These are phyloP conservation scores for Pelagomonas calceolata DNA, from an alignment of 108 stramenopile genomes.

Conservation along the genomic window DNA sequence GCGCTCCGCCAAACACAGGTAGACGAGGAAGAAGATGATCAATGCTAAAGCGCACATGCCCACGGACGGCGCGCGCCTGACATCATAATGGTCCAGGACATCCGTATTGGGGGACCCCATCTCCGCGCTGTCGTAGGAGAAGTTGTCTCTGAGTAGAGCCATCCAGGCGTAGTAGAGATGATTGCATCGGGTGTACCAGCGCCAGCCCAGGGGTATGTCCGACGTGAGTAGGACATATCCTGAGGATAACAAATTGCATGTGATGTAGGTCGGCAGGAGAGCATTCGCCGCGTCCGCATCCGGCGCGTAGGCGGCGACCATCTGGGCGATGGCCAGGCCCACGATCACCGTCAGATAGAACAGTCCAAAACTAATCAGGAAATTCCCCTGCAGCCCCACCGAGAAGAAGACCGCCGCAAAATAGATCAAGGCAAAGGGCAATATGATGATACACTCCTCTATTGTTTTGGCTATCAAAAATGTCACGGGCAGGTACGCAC, in stretches of 20 bases:
- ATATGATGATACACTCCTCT: slow-evolving; percentile 14
- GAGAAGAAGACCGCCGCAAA: slow-evolving; percentile 11
- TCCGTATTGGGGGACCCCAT: too few species aligned
- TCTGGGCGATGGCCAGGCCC: slow-evolving; percentile 19
- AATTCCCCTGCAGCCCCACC: slow-evolving; percentile 5
- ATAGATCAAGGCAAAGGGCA: slow-evolving; percentile 2
- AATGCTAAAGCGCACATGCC: too few species aligned
- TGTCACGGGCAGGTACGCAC: slow-evolving; percentile 18
- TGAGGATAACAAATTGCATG: slow-evolving; percentile 15
- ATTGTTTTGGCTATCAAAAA: slow-evolving; percentile 14
- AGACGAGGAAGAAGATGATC: too few species aligned
- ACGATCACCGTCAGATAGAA: slow-evolving; percentile 16
- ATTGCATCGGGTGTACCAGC: slow-evolving; percentile 12
- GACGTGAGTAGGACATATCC: slow-evolving; percentile 13
- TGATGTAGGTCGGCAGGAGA: slow-evolving; percentile 12
- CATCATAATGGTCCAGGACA: too few species aligned
- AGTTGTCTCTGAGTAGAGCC: slow-evolving; percentile 2
- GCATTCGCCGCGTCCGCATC: slow-evolving; percentile 19
- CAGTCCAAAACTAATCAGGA: slow-evolving; percentile 5
- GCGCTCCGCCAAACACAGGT: too few species aligned
- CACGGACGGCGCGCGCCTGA: too few species aligned
- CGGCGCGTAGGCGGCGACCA: slow-evolving; percentile 17
- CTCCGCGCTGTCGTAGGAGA: too few species aligned
- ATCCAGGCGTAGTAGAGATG: slow-evolving; percentile 14
- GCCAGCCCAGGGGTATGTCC: slow-evolving; percentile 20